Conservation (phyloP, 495 filamentous ascomycete species). For the Aspergillus panamensis region DNA sequence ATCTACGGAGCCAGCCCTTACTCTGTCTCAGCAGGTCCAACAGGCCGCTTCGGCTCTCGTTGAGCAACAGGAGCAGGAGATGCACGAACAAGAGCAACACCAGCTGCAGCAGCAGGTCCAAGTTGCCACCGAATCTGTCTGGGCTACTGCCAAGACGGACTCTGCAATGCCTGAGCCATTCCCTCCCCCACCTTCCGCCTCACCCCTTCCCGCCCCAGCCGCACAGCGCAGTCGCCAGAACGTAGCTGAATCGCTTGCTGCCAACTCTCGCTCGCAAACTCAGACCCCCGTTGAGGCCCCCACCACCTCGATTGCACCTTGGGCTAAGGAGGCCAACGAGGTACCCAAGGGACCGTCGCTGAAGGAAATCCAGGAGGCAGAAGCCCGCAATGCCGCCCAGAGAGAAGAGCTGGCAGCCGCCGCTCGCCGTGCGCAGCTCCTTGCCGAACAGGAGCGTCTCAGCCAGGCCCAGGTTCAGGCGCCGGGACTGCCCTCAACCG, state of each 20-base stretch:
- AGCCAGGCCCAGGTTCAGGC: slow-evolving; percentile 61
- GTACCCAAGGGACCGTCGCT: slow-evolving; percentile 83
- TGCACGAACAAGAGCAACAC: slow-evolving; percentile 60
- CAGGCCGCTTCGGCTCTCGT: slow-evolving; percentile 67
- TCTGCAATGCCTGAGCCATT: slow-evolving; percentile 71
- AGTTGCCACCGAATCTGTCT: slow-evolving; percentile 53
- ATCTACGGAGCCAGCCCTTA: slow-evolving; percentile 46
- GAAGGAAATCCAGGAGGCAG: slow-evolving; percentile 94
- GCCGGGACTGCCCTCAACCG: slow-evolving; percentile 79
- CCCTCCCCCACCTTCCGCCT: slow-evolving; percentile 67
- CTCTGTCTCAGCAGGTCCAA: slow-evolving; percentile 84
- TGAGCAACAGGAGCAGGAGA: slow-evolving; percentile 51
- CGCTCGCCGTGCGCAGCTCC: slow-evolving; percentile 66
- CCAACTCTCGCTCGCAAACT: slow-evolving; percentile 66
- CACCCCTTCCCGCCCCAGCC: slow-evolving; percentile 79
- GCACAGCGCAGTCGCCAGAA: slow-evolving; percentile 81
- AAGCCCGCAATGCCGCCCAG: slow-evolving; percentile 90
- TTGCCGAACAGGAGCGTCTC: slow-evolving; percentile 72
- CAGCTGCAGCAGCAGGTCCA: slow-evolving; percentile 31
- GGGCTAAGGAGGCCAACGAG: slow-evolving; percentile 83
- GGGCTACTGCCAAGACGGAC: slow-evolving; percentile 51
- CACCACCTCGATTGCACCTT: slow-evolving; percentile 75
- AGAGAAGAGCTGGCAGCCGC: slow-evolving; percentile 80
- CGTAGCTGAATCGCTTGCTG: slow-evolving; percentile 74
- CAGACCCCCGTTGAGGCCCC: slow-evolving; percentile 66